Evolutionary conservation across 192 early-diverging fungal species (phyloP).

Genomic region (Rhizophagus sp.): DNA sequence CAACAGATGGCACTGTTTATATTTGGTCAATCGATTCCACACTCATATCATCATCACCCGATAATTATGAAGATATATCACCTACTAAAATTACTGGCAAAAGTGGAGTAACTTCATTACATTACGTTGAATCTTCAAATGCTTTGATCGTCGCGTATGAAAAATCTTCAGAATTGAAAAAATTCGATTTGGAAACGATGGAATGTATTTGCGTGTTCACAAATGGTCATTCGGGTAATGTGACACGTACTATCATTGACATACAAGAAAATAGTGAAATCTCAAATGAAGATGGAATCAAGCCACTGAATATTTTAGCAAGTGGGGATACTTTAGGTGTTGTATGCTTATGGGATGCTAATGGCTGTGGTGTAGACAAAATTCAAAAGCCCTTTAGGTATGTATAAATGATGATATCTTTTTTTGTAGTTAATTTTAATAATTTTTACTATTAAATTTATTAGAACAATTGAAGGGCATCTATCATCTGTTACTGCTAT

Average conservation of each 20-base stretch:
- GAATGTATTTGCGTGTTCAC: constrained; percentile 32
- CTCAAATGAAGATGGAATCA: neutral
- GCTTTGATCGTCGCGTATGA: constrained; percentile 32
- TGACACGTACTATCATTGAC: constrained; percentile 36
- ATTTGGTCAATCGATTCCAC: constrained; percentile 36
- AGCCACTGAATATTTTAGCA: constrained; percentile 31
- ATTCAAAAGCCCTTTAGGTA: constrained; percentile 2
- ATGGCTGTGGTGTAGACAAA: neutral
- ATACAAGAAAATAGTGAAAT: neutral
- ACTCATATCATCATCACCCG: neutral
- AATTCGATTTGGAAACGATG: constrained; percentile 29
- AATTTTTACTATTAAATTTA: neutral
- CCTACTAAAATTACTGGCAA: neutral
- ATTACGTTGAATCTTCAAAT: constrained; percentile 19
- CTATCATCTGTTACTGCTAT: constrained; percentile 33
- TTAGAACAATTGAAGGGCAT: constrained; percentile 31
- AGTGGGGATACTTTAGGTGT: constrained; percentile 51
- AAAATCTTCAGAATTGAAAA: constrained; percentile 14
- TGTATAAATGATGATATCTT: neutral
- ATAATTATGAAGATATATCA: neutral
- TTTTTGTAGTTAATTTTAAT: neutral
- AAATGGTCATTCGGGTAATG: constrained; percentile 6
- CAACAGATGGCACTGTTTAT: constrained; percentile 34
- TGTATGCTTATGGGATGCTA: constrained; percentile 48
- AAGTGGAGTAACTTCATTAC: constrained; percentile 15